Evolutionary conservation across 306 rosid genomes (phyloP).

Genomic region (Luffa acutangula): DNA sequence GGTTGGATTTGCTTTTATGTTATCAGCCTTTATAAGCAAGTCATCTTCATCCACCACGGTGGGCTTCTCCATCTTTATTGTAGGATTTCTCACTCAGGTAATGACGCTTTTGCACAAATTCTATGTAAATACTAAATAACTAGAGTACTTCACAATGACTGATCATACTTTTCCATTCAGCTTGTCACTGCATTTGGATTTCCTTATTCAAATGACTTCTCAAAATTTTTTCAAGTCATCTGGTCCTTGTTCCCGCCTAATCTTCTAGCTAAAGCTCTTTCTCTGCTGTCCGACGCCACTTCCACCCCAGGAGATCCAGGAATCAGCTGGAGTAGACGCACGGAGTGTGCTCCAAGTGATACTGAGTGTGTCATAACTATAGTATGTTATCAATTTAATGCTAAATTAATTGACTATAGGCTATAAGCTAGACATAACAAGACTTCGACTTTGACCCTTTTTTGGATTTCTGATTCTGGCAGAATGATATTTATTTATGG

Average conservation of each 20-base stretch:
- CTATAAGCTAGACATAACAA: not conserved
- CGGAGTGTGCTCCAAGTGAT: slow-evolving; percentile 31
- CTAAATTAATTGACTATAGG: not conserved
- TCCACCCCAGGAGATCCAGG: slow-evolving; percentile 45
- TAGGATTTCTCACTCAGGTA: slow-evolving; percentile 80
- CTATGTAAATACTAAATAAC: not conserved
- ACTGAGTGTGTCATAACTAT: slow-evolving; percentile 50
- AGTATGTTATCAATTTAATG: slow-evolving; percentile 29
- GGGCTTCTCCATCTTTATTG: slow-evolving; percentile 53
- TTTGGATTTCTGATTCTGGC: slow-evolving; percentile 22
- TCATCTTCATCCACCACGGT: slow-evolving; percentile 69
- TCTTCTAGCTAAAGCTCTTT: slow-evolving; percentile 59
- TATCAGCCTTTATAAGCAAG: slow-evolving; percentile 71
- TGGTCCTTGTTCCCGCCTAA: slow-evolving; percentile 90
- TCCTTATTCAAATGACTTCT: slow-evolving; percentile 25
- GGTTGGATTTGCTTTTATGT: slow-evolving; percentile 80
- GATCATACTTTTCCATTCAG: slow-evolving; percentile 32
- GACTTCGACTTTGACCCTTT: not conserved
- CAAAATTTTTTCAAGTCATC: slow-evolving; percentile 14
- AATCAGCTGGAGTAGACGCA: slow-evolving; percentile 65
- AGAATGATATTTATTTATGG: slow-evolving; percentile 68
- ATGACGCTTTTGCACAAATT: slow-evolving; percentile 22
- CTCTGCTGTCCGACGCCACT: slow-evolving; percentile 44
- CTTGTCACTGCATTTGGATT: slow-evolving; percentile 36
- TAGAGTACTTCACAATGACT: slow-evolving; percentile 6